Base-by-base conservation (phyloP, 2,329 filamentous ascomycete species). In the Clarireedia monteithiana region DNA sequence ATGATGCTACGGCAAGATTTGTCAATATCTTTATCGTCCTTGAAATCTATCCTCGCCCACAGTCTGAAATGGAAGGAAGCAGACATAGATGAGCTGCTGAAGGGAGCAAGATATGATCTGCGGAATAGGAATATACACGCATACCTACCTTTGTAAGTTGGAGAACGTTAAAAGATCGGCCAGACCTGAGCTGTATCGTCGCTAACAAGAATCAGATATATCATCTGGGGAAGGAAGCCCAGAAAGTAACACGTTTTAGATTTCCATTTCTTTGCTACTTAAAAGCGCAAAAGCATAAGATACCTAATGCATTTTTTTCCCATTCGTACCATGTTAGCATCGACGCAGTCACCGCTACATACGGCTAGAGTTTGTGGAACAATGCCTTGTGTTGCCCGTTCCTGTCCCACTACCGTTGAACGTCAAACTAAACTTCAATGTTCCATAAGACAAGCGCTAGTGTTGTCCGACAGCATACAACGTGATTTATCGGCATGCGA, bases 1-100 rank as follows among this genome's bases (percentile, higher is more conserved):
- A 56, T 50, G 49, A n/a, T 50, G 39, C 34, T 46, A 48, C 59
- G 65, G 5, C 58, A 58, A 34, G 59, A 63, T 50, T 40, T 64
- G 45, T 51, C 24, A 9, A 14, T 14, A 23, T 38, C 6, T 2
- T 23, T 55, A 27, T 51, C 42, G 38, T 51, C 48, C 4, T 45
- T 27, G 5, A 46, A 20, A 30, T 14, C n/a, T 17, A 23, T 30
- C 17, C 10, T 54, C 23, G 6, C 23, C 12, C 30, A 54, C 14
- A 30, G 30, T 5, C 27, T 50, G 23, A 20, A 45, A 9, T 51
- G 48, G 53, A 10, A 45, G 15, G 48, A 51, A 5, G 53, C 10
- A n/a, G 34, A 26, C 9, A 12, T 46, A 12, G 30, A 46, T 6
- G 14, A 51, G 6, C 51, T 55, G 6, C 26, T 55, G 17, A 30